Conservation (phyloP, 2,329 filamentous ascomycete species). For the Aureobasidium zeae region DNA sequence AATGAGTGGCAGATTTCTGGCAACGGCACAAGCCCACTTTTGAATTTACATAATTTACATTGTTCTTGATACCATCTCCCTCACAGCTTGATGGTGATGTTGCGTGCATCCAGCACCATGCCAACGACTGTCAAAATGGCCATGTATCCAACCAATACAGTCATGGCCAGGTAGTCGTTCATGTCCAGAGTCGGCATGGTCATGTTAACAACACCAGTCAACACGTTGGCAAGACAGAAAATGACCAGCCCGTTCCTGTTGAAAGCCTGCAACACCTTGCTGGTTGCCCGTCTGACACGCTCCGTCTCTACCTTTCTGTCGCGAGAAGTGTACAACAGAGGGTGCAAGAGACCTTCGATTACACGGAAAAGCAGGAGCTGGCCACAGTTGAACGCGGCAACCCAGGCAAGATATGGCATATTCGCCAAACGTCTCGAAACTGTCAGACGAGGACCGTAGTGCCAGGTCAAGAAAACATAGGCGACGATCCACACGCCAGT, state of each 20-base stretch:
- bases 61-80: too few relatives aligned
- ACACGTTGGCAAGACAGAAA: conserved; percentile 78
- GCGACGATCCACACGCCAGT: conserved; percentile 58
- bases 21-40: too few relatives aligned
- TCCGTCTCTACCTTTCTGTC: conserved; percentile 50
- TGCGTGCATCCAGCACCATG: conserved; percentile 52
- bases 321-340: conserved; percentile 53
- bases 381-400: conserved; percentile 79
- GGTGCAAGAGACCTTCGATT: conserved; percentile 72
- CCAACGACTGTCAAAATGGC: conserved; percentile 58
- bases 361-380: conserved; percentile 71
- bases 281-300: conserved; percentile 61
- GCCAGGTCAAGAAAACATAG: conserved; percentile 58
- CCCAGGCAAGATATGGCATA: conserved; percentile 86
- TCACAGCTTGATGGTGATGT: conserved; percentile 64
- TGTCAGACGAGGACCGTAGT: conserved; percentile 62
- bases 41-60: too few relatives aligned
- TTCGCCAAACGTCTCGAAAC: conserved; percentile 89
- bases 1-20: too few relatives aligned
- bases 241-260: conserved; percentile 81
- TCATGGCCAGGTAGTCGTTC: conserved; percentile 56
- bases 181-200: conserved; percentile 72
- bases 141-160: conserved; percentile 64
- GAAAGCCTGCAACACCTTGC: conserved; percentile 68
- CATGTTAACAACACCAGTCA: conserved; percentile 86